Percentiles rank a stretch among this genome's conserved stretches.
Conservation (phyloP, 352 stramenopile species). For the Phytophthora vignae region DNA sequence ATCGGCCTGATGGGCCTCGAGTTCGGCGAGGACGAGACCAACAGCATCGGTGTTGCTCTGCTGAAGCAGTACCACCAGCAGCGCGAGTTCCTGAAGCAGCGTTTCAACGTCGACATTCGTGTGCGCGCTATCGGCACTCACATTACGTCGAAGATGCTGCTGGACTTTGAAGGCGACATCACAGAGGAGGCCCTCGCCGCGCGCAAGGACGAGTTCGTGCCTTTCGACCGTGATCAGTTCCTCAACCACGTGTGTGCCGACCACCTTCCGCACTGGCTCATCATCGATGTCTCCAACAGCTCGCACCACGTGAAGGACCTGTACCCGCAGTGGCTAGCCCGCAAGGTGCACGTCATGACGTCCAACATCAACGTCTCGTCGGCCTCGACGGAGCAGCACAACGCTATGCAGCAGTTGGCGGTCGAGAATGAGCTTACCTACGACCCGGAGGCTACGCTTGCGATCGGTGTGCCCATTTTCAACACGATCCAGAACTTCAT, state of each 20-base stretch:
- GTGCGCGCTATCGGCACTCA: conserved; percentile 81
- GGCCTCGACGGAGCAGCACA: conserved; percentile 73
- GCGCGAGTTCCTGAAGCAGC: conserved; percentile 80
- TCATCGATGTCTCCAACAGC: conserved; percentile 95
- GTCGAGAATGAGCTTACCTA: conserved; percentile 92
- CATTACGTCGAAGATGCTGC: conserved; percentile 64
- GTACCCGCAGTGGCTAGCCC: conserved; percentile 91
- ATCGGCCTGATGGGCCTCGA: conserved; percentile 93
- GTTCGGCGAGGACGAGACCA: conserved; percentile 48
- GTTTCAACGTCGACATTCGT: conserved; percentile 88
- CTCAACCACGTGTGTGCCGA: conserved; percentile 83
- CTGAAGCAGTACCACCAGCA: conserved; percentile 90
- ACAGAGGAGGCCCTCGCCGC: conserved; percentile 47
- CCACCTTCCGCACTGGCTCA: conserved; percentile 92
- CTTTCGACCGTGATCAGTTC: conserved; percentile 77
- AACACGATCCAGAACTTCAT: conserved; percentile 94
- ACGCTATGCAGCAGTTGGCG: conserved; percentile 72
- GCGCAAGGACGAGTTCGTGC: conserved; percentile 40
- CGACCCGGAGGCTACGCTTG: conserved; percentile 80
- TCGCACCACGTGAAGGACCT: conserved; percentile 77
- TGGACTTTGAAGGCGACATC: conserved; percentile 71
- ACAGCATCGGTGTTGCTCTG: conserved; percentile 85
- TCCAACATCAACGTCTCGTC: conserved; percentile 92
- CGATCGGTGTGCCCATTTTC: conserved; percentile 92
- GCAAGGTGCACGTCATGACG: conserved; percentile 94